A percentile compares a stretch with the other conserved stretches of the same genome.
phyloP scores from a whole-genome alignment of 1,284 basidiomycete species.

The Malassezia dermatis region DNA sequence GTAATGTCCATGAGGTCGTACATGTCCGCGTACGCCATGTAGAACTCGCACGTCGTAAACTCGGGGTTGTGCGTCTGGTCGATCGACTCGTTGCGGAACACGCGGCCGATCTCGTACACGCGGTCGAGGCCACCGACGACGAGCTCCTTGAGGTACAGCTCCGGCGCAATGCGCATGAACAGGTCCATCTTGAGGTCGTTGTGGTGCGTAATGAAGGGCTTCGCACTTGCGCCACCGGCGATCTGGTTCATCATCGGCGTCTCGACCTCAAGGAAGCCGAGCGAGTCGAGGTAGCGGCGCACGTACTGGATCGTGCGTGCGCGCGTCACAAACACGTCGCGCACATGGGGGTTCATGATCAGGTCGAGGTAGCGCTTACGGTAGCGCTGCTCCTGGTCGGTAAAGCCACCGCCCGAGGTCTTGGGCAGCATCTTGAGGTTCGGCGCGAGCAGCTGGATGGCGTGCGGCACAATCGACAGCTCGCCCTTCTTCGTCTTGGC shows the following conservation, averaged over 20 bases:
- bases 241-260: slow-evolving; percentile 97
- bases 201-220: slow-evolving; percentile 97
- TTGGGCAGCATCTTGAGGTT: slow-evolving; percentile 82
- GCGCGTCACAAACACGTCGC: slow-evolving; percentile 82
- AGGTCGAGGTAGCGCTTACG: slow-evolving; percentile 98
- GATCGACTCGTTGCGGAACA: slow-evolving; percentile 97
- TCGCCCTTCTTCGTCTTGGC: slow-evolving; percentile 93
- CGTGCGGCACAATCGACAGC: slow-evolving; percentile 73
- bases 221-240: slow-evolving; percentile 93
- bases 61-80: slow-evolving; percentile 63
- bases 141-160: slow-evolving; percentile 95
- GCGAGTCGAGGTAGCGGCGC: slow-evolving; percentile 76
- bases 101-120: slow-evolving; percentile 94
- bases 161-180: slow-evolving; percentile 95
- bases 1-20: slow-evolving; percentile 98
- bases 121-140: slow-evolving; percentile 93
- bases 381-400: slow-evolving; percentile 89
- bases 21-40: slow-evolving; percentile 99
- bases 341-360: slow-evolving; percentile 83
- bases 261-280: slow-evolving; percentile 97
- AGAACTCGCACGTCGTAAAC: slow-evolving; percentile 92
- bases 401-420: slow-evolving; percentile 49
- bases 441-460: slow-evolving; percentile 81
- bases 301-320: slow-evolving; percentile 53
- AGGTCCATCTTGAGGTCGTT: slow-evolving; percentile 95